These are phyloP conservation scores for Solanum okadae DNA, from an alignment of 257 asterid species.

Conservation along the genomic window DNA sequence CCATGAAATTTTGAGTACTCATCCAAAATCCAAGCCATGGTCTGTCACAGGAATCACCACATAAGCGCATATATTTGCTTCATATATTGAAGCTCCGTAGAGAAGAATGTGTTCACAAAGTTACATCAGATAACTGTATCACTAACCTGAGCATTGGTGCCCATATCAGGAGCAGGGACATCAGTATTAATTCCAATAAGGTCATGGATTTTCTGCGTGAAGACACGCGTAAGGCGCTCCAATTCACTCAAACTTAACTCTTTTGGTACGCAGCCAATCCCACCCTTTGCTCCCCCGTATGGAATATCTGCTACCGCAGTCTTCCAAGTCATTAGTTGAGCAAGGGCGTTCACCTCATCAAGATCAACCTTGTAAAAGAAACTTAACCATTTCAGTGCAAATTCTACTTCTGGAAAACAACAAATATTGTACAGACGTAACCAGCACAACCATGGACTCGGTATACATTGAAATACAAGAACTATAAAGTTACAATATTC, in stretches of 20 bases:
- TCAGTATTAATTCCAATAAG: conserved; percentile 87
- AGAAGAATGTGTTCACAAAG: not conserved
- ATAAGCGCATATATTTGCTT: not conserved
- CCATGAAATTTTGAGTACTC: conserved; percentile 99
- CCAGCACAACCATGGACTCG: not conserved
- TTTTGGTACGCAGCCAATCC: conserved; percentile 84
- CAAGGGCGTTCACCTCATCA: conserved; percentile 98
- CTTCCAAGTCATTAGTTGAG: conserved; percentile 99
- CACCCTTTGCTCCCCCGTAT: conserved; percentile 99
- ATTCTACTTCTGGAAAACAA: not conserved
- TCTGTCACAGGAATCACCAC: conserved; percentile 33
- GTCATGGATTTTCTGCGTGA: conserved; percentile 94
- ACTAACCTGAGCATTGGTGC: conserved; percentile 91
- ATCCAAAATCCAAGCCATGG: conserved; percentile 99
- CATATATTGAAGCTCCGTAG: not conserved
- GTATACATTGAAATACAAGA: not conserved
- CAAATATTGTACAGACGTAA: not conserved
- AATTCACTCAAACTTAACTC: conserved; percentile 66
- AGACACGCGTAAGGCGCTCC: conserved; percentile 95
- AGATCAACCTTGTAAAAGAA: conserved; percentile 62
- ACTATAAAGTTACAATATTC: not conserved
- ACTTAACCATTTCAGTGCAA: conserved; percentile 11
- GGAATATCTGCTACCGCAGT: conserved; percentile 97
- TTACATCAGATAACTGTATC: not conserved
- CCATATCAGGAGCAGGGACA: conserved; percentile 99